These are phyloP conservation scores for Vanrija sp. DNA, from an alignment of 1,284 basidiomycete species.

Conservation along the genomic window DNA sequence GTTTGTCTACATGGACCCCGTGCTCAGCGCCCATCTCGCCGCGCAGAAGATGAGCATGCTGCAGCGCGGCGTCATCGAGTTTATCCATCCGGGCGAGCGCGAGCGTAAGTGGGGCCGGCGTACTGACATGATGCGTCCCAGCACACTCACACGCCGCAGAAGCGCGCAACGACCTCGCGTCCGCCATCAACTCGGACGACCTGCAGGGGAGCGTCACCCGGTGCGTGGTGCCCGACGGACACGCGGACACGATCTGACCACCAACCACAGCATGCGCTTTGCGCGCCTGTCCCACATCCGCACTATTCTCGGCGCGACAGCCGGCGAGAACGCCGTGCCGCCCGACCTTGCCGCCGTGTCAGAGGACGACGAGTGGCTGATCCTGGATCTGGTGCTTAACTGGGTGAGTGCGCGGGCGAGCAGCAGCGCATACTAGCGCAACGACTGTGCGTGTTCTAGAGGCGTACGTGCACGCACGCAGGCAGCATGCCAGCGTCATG, in stretches of 20 bases:
- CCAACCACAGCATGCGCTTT: slow-evolving; percentile 50
- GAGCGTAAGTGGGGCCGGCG: slow-evolving; percentile 51
- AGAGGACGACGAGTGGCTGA: slow-evolving; percentile 75
- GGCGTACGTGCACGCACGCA: too few species aligned
- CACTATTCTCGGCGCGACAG: slow-evolving; percentile 49
- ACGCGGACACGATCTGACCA: not conserved
- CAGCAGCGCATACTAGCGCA: too few species aligned
- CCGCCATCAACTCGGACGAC: slow-evolving; percentile 72
- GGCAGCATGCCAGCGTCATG: too few species aligned
- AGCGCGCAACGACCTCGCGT: slow-evolving; percentile 69
- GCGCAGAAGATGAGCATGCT: slow-evolving; percentile 66
- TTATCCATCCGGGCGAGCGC: slow-evolving; percentile 86
- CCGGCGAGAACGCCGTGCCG: slow-evolving; percentile 42
- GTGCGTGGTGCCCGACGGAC: slow-evolving; percentile 51
- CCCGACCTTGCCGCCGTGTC: slow-evolving; percentile 64
- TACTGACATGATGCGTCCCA: too few species aligned
- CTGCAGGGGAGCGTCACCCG: slow-evolving; percentile 89
- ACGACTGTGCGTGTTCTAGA: too few species aligned
- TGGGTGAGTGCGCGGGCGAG: slow-evolving; percentile 55
- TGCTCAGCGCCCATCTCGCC: slow-evolving; percentile 70
- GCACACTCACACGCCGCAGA: slow-evolving; percentile 23
- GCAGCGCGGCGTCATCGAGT: slow-evolving; percentile 72
- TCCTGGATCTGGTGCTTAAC: slow-evolving; percentile 88
- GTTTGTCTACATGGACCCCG: slow-evolving; percentile 87
- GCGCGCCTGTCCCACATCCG: slow-evolving; percentile 51